Percentiles rank a stretch among this genome's conserved stretches.
phyloP scores from a whole-genome alignment of 306 rosid genomes.

The Pyrus betulifolia region DNA sequence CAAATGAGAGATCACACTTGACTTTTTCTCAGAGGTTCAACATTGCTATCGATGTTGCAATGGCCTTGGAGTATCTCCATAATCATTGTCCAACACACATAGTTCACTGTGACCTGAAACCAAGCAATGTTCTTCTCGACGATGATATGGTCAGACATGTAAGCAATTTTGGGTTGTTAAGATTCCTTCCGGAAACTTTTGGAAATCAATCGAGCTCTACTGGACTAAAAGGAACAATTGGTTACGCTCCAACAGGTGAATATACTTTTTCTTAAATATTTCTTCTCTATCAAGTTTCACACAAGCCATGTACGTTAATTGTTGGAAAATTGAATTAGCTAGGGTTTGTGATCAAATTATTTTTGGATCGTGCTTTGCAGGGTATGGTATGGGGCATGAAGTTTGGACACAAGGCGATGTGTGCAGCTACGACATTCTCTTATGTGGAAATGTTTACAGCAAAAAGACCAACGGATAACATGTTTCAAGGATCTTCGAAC shows the following conservation, averaged over 20 bases:
- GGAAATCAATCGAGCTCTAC: neutral
- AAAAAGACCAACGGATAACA: too few relatives aligned
- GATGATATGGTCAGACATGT: slow-evolving; percentile 25
- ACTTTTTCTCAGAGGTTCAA: slow-evolving; percentile 18
- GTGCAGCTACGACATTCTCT: too few relatives aligned
- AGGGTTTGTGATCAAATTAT: too few relatives aligned
- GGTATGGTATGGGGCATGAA: too few relatives aligned
- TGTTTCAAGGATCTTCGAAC: too few relatives aligned
- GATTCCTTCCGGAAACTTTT: neutral
- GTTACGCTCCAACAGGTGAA: slow-evolving; percentile 31
- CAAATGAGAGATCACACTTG: neutral
- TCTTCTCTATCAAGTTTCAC: too few relatives aligned
- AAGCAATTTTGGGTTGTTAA: slow-evolving; percentile 30
- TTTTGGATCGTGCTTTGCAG: too few relatives aligned
- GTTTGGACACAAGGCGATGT: too few relatives aligned
- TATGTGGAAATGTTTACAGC: too few relatives aligned
- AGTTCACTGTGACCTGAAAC: slow-evolving; percentile 32
- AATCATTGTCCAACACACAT: slow-evolving; percentile 16
- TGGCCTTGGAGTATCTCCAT: slow-evolving; percentile 32
- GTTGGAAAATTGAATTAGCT: too few relatives aligned
- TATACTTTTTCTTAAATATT: neutral
- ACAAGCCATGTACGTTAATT: too few relatives aligned
- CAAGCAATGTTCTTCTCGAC: slow-evolving; percentile 24
- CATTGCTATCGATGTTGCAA: slow-evolving; percentile 23
- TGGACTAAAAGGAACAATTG: slow-evolving; percentile 23